Percentiles rank a stretch among this genome's conserved stretches.
phyloP scores from a whole-genome alignment of 169 alveolate genomes.

The Plasmodium reichenowi region DNA sequence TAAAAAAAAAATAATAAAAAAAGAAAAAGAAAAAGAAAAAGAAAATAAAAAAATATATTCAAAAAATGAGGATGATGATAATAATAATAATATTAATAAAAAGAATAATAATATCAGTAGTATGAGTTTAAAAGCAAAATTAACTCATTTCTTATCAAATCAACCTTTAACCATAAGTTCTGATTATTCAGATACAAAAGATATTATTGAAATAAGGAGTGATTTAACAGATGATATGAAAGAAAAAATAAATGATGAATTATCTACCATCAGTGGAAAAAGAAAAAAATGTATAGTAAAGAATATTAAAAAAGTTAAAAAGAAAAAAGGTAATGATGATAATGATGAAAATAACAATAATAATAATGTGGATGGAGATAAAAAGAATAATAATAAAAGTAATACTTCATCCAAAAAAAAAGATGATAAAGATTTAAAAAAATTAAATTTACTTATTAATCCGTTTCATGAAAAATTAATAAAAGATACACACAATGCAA shows the following conservation, averaged over 20 bases:
- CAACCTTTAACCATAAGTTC: slow-evolving; percentile 45
- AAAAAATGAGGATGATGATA: slow-evolving; percentile 12
- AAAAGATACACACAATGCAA: slow-evolving; percentile 45
- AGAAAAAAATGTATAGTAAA: slow-evolving; percentile 25
- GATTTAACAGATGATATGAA: slow-evolving; percentile 63
- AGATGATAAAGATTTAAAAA: slow-evolving; percentile 12
- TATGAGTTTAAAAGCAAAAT: slow-evolving; percentile 12
- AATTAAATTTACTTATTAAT: slow-evolving; percentile 24
- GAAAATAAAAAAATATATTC: slow-evolving; percentile 5
- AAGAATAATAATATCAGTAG: not conserved
- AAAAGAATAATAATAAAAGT: not conserved
- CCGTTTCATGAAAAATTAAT: slow-evolving; percentile 64
- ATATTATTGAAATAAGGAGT: slow-evolving; percentile 60
- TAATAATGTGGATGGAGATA: slow-evolving; percentile 1
- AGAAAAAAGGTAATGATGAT: slow-evolving; percentile 29
- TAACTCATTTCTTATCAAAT: slow-evolving; percentile 26
- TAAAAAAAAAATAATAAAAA: slow-evolving; percentile 38
- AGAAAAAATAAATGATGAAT: slow-evolving; percentile 49
- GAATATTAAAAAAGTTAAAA: slow-evolving; percentile 26
- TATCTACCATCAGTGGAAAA: slow-evolving; percentile 27
- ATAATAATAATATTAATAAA: not conserved
- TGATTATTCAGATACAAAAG: slow-evolving; percentile 26
- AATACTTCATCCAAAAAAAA: not conserved
- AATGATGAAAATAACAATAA: not conserved
- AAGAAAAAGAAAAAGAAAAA: slow-evolving; percentile 60